Conservation (phyloP, 2,329 filamentous ascomycete genomes). For the Cytospora mali region DNA sequence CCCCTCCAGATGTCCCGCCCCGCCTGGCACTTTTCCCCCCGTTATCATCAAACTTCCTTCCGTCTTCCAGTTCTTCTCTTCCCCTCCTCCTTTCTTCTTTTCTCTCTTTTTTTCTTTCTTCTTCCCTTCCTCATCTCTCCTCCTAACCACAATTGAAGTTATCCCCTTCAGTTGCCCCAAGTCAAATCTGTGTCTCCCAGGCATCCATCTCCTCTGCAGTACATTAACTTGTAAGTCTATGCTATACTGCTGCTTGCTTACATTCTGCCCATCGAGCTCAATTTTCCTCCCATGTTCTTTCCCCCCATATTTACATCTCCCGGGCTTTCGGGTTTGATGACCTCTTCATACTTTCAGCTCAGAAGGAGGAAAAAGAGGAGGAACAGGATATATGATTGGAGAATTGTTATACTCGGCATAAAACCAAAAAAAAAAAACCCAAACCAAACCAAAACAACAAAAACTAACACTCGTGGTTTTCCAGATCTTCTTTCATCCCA, state of each 20-base stretch:
- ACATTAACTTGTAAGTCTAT: not conserved
- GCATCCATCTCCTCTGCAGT: not conserved
- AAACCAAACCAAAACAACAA: no score
- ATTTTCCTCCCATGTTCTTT: not conserved
- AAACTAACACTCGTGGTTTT: slow-evolving; percentile 23
- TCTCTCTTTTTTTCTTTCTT: slow-evolving; percentile 33
- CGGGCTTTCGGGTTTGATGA: not conserved
- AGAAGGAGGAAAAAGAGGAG: not conserved
- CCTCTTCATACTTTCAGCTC: slow-evolving; percentile 22
- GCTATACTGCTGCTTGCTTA: not conserved
- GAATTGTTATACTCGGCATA: no score
- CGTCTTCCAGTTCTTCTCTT: slow-evolving; percentile 34
- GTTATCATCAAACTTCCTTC: slow-evolving; percentile 25
- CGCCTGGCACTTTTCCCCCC: slow-evolving; percentile 28
- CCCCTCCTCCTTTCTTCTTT: slow-evolving; percentile 30
- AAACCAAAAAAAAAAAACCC: no score
- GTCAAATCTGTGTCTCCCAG: not conserved
- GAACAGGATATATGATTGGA: no score
- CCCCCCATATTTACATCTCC: not conserved
- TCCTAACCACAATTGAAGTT: slow-evolving; percentile 28
- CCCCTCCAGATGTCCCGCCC: not conserved
- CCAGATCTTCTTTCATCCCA: slow-evolving; percentile 3
- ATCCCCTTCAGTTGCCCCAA: slow-evolving; percentile 25
- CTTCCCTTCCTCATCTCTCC: slow-evolving; percentile 34
- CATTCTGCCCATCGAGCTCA: not conserved